Conservation (phyloP, 768 basidiomycete genomes). For the Dioszegia crocea region DNA sequence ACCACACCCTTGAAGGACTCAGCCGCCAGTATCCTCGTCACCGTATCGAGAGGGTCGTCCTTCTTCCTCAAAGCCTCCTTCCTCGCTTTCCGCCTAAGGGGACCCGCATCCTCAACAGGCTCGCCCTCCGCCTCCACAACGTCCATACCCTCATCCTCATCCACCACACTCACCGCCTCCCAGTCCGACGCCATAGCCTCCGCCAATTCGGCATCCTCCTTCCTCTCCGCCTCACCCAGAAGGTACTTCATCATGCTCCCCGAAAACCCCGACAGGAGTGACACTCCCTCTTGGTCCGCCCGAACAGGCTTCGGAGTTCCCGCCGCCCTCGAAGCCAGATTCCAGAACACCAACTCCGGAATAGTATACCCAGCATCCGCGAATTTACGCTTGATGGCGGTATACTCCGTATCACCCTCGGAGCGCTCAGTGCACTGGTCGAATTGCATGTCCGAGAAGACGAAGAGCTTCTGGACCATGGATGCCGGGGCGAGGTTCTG, state of each 20-base stretch:
- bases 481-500: slow-evolving; percentile 62
- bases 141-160: slow-evolving; percentile 11
- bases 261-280: slow-evolving; percentile 67
- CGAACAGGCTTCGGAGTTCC: slow-evolving; percentile 55
- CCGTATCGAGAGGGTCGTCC: slow-evolving; percentile 17
- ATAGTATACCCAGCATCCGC: slow-evolving; percentile 63
- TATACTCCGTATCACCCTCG: slow-evolving; percentile 61
- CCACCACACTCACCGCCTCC: slow-evolving; percentile 13
- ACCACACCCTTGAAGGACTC: slow-evolving; percentile 20
- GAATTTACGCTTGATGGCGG: slow-evolving; percentile 59
- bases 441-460: slow-evolving; percentile 79
- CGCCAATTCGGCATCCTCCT: slow-evolving; percentile 52
- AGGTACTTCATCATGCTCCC: slow-evolving; percentile 68
- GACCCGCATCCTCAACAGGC: neutral
- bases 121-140: neutral
- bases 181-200: slow-evolving; percentile 7
- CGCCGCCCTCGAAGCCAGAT: slow-evolving; percentile 50
- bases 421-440: slow-evolving; percentile 49
- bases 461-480: slow-evolving; percentile 71
- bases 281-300: slow-evolving; percentile 60
- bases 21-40: slow-evolving; percentile 17
- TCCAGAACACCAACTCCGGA: slow-evolving; percentile 72
- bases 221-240: slow-evolving; percentile 52
- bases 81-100: neutral
- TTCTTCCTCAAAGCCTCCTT: slow-evolving; percentile 15